Evolutionary conservation across 2,329 filamentous ascomycete genomes (phyloP), one percentile per base, ranked within the genome.

Genomic region (Aschersonia sp.): DNA sequence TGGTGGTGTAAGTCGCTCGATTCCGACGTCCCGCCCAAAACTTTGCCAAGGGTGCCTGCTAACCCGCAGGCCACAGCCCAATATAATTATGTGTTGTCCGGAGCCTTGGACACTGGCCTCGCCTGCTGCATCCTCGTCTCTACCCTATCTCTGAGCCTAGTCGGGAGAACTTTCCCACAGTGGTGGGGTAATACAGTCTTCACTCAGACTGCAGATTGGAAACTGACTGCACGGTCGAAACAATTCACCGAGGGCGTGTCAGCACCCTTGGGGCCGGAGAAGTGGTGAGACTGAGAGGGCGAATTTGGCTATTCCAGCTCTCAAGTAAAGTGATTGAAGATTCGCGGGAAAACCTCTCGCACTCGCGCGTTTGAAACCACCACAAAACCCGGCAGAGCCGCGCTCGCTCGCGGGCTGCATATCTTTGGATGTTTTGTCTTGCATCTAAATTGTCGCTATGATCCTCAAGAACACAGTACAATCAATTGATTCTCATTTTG

Each of bases 81-180:
- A 32, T 80, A 77, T 64, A 80, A 78, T 62, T 80, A 77, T 50
- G 66, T 77, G 46, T 65, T 75, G 0, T 77, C 75, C 6, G 76
- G 75, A 0, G 74, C 71, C 2, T 63, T 80, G 31, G 75, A 78
- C 47, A 70, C 72, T 43, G 77, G 75, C 28, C 67, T 77, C 0
- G 72, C 71, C 1, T 57, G 80, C 7, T 70, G 72, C n/a, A 70
- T 79, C 44, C 57, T 78, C 30, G 67, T 78, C 35, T 73, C 75
- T 53, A 54, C 52, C 9, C 58, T 75, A 12, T 63, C 66, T 29
- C 63, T 75, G 44, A 49, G 49, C 30, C 43, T 54, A 5, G 40
- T 43, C 30, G 44, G 43, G 5, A 43, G 38, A 31, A 47, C 44
- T 9, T 50, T 51, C 46, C 70, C 72, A 0, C 49, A 58, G 0